Evolutionary conservation across 768 basidiomycete genomes (phyloP).

Genomic region (Crassisporium funariophilum): DNA sequence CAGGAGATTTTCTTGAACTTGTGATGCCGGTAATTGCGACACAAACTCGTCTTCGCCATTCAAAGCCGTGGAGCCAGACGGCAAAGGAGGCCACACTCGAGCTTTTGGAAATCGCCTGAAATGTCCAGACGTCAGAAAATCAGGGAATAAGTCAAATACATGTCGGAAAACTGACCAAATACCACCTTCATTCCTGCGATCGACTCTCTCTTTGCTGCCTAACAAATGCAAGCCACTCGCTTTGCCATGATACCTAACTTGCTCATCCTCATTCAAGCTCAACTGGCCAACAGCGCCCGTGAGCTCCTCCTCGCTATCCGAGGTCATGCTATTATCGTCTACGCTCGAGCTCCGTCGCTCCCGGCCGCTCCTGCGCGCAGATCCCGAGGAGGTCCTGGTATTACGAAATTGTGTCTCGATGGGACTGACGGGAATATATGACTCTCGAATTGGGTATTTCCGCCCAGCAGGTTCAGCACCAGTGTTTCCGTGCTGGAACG

Average conservation of each 20-base stretch:
- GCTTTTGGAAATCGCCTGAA: constrained; percentile 82
- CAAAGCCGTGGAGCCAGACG: constrained; percentile 32
- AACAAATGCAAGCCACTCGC: constrained; percentile 80
- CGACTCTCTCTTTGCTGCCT: constrained; percentile 58
- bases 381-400: constrained; percentile 6
- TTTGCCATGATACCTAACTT: constrained; percentile 87
- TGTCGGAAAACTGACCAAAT: constrained; percentile 56
- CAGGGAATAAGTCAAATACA: constrained; percentile 4
- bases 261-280: constrained; percentile 83
- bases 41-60: constrained; percentile 39
- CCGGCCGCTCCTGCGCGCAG: constrained; percentile 8
- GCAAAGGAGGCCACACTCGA: constrained; percentile 81
- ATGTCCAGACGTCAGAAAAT: constrained; percentile 13
- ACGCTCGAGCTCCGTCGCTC: constrained; percentile 37
- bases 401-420: constrained; percentile 8
- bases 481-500: constrained; percentile 15
- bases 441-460: background rate
- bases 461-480: constrained; percentile 4
- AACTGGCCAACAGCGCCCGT: constrained; percentile 82
- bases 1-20: constrained; percentile 68
- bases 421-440: constrained; percentile 16
- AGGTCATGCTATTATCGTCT: constrained; percentile 33
- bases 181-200: constrained; percentile 72
- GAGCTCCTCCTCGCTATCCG: constrained; percentile 44
- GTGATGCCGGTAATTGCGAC: constrained; percentile 53